These are phyloP conservation scores for Gymnopilus dilepis DNA, from an alignment of 768 basidiomycete genomes.

Conservation along the genomic window DNA sequence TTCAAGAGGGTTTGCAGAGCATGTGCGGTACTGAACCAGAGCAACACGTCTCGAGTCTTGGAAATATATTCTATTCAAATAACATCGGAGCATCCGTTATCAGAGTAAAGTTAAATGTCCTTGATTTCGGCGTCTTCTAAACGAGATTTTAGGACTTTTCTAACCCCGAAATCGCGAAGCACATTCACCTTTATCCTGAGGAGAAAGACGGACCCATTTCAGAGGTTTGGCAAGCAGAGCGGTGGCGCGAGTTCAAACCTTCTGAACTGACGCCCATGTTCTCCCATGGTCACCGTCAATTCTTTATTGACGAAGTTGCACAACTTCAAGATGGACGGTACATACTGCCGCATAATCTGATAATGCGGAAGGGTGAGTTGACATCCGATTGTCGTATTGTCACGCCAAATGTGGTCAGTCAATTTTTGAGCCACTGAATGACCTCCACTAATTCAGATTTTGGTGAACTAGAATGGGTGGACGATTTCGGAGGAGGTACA, in stretches of 20 bases:
- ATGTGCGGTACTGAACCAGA: conserved; percentile 1
- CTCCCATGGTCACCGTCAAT: conserved; percentile 2
- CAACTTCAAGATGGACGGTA: conserved; percentile 1
- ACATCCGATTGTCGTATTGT: not conserved
- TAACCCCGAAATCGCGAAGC: conserved; percentile 21
- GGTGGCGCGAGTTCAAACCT: conserved; percentile 20
- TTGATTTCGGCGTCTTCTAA: too few species aligned
- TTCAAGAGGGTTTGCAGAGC: conserved; percentile 13
- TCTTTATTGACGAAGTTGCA: conserved; percentile 17
- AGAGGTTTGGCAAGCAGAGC: conserved; percentile 21
- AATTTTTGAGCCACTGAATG: not conserved
- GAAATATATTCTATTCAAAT: conserved; percentile 13
- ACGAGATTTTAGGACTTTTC: conserved; percentile 17
- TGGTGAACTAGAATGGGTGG: not conserved
- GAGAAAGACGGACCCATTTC: conserved; percentile 11
- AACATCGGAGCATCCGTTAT: conserved; percentile 6
- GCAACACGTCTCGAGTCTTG: conserved; percentile 2
- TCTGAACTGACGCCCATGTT: conserved; percentile 21
- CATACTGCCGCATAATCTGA: conserved; percentile 15
- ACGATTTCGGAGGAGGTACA: not conserved
- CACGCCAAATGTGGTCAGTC: not conserved
- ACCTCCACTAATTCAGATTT: not conserved
- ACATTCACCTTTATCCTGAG: conserved; percentile 21
- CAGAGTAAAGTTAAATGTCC: not conserved
- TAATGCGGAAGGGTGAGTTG: conserved; percentile 3